Evolutionary conservation across 495 filamentous ascomycete species (phyloP).

Genomic region (Podospora bellae-mahoneyi): DNA sequence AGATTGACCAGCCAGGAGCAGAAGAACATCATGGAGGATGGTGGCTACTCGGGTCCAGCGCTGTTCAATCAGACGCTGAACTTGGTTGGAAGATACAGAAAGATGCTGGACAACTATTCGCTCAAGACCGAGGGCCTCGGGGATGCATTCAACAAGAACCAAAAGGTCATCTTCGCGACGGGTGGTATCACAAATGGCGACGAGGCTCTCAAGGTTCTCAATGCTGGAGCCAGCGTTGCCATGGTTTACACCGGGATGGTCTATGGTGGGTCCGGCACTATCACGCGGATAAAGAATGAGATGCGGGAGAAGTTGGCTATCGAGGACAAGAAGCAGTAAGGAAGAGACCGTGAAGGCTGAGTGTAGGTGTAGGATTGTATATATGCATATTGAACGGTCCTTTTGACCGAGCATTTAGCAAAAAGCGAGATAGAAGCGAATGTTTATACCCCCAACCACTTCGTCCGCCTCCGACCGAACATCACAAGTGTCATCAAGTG

Average conservation of each 20-base stretch:
- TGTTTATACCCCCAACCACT: neutral
- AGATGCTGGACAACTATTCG: conserved; percentile 59
- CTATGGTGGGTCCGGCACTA: conserved; percentile 80
- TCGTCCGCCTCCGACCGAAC: neutral
- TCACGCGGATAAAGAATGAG: conserved; percentile 83
- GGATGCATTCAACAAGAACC: conserved; percentile 31
- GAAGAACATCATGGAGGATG: conserved; percentile 64
- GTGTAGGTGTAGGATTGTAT: conserved; percentile 2
- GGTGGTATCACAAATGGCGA: conserved; percentile 85
- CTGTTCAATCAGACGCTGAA: conserved; percentile 73
- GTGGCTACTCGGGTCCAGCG: conserved; percentile 87
- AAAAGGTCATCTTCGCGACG: conserved; percentile 86
- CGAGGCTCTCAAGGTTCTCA: conserved; percentile 72
- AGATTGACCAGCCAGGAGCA: conserved; percentile 64
- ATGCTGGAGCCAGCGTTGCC: conserved; percentile 82
- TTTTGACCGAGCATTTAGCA: neutral
- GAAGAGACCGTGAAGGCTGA: neutral
- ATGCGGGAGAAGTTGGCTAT: conserved; percentile 54
- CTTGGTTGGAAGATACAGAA: conserved; percentile 75
- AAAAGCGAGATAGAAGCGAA: neutral
- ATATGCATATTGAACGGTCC: neutral
- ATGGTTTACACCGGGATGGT: conserved; percentile 80
- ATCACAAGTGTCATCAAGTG: neutral
- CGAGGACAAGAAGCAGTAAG: conserved; percentile 14
- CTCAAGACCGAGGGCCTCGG: conserved; percentile 25